A percentile compares a stretch with the other conserved stretches of the same genome.
Conservation (phyloP, 345 rosid genomes). For the Dimocarpus longan region DNA sequence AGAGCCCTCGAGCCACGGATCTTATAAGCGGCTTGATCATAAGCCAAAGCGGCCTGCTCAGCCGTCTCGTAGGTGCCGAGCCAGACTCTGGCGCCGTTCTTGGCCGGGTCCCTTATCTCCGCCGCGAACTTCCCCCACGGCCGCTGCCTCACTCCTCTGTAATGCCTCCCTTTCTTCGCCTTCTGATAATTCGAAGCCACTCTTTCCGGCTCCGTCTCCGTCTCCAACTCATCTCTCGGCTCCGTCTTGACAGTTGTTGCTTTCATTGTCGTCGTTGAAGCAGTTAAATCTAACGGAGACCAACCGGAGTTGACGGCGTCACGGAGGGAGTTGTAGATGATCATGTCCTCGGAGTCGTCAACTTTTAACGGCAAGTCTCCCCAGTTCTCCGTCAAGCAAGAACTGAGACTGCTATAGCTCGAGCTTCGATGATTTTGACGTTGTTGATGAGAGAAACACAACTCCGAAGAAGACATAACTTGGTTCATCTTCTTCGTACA, state of each 20-base stretch:
- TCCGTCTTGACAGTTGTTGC: constrained; percentile 18
- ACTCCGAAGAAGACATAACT: background rate
- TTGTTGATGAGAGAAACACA: constrained; percentile 13
- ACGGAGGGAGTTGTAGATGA: constrained; percentile 55
- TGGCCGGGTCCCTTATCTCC: constrained; percentile 74
- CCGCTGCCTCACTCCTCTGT: constrained; percentile 71
- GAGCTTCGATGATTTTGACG: constrained; percentile 25
- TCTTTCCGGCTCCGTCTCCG: background rate
- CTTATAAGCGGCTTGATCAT: constrained; percentile 65
- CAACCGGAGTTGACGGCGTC: constrained; percentile 59
- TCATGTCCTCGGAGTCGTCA: constrained; percentile 61
- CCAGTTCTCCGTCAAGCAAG: constrained; percentile 63
- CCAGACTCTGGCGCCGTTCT: constrained; percentile 72
- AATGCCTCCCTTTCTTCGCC: constrained; percentile 46
- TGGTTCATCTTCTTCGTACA: constrained; percentile 4
- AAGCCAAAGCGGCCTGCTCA: constrained; percentile 77
- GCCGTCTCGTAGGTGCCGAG: constrained; percentile 73
- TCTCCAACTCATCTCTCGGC: constrained; percentile 9
- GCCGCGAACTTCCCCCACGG: constrained; percentile 89
- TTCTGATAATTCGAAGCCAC: constrained; percentile 2
- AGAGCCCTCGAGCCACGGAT: constrained; percentile 70
- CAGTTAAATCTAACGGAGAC: constrained; percentile 40
- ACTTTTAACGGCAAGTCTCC: constrained; percentile 60
- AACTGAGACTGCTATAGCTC: constrained; percentile 40
- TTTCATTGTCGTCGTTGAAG: background rate